A percentile compares a stretch with the other conserved stretches of the same genome.
Conservation (phyloP, 495 filamentous ascomycete species). For the Wilcoxina mikolae region DNA sequence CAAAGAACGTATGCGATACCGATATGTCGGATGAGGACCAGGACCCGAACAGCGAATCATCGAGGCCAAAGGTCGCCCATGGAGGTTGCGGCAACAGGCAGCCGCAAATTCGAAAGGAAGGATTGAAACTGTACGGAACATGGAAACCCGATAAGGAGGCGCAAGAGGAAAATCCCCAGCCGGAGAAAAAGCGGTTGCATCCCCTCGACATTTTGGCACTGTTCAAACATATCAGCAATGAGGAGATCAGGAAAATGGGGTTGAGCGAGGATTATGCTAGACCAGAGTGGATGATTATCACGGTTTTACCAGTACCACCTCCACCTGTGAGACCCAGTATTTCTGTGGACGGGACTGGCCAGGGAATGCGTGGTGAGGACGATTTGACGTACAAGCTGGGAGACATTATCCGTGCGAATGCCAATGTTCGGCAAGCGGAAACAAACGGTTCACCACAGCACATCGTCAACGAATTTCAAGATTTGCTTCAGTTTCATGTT, state of each 20-base stretch:
- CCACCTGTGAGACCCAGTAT: conserved; percentile 93
- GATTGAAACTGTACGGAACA: conserved; percentile 64
- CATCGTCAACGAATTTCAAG: conserved; percentile 76
- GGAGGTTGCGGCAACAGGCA: conserved; percentile 89
- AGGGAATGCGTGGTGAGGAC: conserved; percentile 82
- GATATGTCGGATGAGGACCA: conserved; percentile 51
- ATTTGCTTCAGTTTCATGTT: conserved; percentile 90
- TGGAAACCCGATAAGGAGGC: conserved; percentile 66
- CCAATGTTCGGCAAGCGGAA: conserved; percentile 76
- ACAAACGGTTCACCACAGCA: conserved; percentile 80
- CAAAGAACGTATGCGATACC: conserved; percentile 65
- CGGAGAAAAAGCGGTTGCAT: conserved; percentile 73
- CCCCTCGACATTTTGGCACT: conserved; percentile 70
- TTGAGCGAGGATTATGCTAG: conserved; percentile 84
- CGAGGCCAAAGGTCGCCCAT: conserved; percentile 38
- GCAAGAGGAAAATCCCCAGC: conserved; percentile 46
- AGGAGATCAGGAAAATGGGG: conserved; percentile 73
- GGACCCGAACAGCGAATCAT: conserved; percentile 41
- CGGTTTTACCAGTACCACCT: conserved; percentile 85
- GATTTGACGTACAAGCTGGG: conserved; percentile 97
- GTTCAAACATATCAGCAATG: conserved; percentile 63
- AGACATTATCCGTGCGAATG: conserved; percentile 95
- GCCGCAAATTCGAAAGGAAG: conserved; percentile 70
- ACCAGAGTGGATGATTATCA: conserved; percentile 97
- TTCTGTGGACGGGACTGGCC: conserved; percentile 72